Percentiles rank a stretch among this genome's conserved stretches.
Conservation (phyloP, 2,329 filamentous ascomycete species). For the Zymoseptoria crescenta region DNA sequence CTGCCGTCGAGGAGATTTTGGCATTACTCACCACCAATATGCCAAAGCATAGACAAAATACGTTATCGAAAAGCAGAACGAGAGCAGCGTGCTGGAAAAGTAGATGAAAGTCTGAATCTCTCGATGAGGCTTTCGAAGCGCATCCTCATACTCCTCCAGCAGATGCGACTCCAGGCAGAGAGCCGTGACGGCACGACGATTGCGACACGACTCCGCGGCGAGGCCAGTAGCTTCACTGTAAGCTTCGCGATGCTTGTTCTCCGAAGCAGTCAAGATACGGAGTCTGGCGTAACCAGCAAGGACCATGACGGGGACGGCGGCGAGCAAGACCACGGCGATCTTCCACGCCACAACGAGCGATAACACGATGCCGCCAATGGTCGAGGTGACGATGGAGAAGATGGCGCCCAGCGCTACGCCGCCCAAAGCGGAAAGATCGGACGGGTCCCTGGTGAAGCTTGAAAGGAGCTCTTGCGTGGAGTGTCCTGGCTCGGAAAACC, state of each 20-base stretch:
- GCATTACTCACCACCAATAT: conserved; percentile 37
- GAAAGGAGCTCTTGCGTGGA: conserved; percentile 40
- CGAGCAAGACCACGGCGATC: conserved; percentile 44
- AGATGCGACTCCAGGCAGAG: conserved; percentile 37
- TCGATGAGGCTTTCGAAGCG: conserved; percentile 34
- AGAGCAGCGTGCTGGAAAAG: conserved; percentile 36
- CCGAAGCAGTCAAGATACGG: conserved; percentile 48
- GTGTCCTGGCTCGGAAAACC: conserved; percentile 39
- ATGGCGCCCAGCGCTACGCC: conserved; percentile 45
- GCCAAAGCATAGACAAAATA: conserved; percentile 44
- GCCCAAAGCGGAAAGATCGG: conserved; percentile 41
- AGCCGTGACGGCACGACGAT: conserved; percentile 52
- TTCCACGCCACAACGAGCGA: conserved; percentile 44
- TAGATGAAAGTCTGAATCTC: conserved; percentile 34
- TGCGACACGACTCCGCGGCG: conserved; percentile 59
- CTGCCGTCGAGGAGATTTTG: not conserved
- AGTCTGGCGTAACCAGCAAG: conserved; percentile 40
- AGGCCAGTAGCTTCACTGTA: conserved; percentile 57
- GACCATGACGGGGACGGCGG: conserved; percentile 42
- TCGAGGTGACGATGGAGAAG: conserved; percentile 41
- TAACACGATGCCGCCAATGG: conserved; percentile 42
- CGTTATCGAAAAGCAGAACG: conserved; percentile 38
- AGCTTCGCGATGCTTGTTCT: conserved; percentile 56
- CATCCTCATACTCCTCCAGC: conserved; percentile 31
- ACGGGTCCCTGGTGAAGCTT: conserved; percentile 42